phyloP scores from a whole-genome alignment of 352 stramenopile species.

The Phytophthora tubulina region DNA sequence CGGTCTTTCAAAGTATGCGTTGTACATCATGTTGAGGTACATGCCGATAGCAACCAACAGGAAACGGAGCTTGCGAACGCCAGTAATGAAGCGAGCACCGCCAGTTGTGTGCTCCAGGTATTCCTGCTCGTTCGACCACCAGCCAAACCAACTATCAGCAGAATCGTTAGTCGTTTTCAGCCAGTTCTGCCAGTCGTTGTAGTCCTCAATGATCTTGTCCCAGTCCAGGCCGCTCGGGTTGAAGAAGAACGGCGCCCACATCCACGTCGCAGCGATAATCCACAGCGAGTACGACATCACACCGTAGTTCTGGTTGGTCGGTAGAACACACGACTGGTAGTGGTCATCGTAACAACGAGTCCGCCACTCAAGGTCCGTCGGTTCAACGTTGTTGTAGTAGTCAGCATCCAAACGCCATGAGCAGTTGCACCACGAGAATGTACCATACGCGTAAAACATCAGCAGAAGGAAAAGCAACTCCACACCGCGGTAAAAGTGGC shows the following conservation, averaged over 20 bases:
- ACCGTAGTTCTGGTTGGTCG: constrained; percentile 97
- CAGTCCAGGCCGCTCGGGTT: constrained; percentile 98
- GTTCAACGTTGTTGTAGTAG: constrained; percentile 83
- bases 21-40: constrained; percentile 86
- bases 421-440: constrained; percentile 94
- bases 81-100: constrained; percentile 67
- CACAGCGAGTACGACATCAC: constrained; percentile 97
- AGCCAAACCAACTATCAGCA: constrained; percentile 88
- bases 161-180: constrained; percentile 91
- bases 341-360: constrained; percentile 82
- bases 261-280: constrained; percentile 93
- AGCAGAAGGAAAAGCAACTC: constrained; percentile 92
- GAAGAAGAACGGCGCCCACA: constrained; percentile 93
- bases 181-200: constrained; percentile 95
- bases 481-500: constrained; percentile 98
- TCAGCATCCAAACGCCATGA: constrained; percentile 75
- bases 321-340: constrained; percentile 93
- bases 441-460: constrained; percentile 91
- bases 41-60: constrained; percentile 74
- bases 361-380: constrained; percentile 80
- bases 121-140: constrained; percentile 86
- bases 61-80: constrained; percentile 88
- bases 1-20: constrained; percentile 77
- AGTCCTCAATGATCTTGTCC: constrained; percentile 96
- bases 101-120: constrained; percentile 85